Evolutionary conservation across 2,329 filamentous ascomycete genomes (phyloP).

Genomic region (Claviceps arundinis): DNA sequence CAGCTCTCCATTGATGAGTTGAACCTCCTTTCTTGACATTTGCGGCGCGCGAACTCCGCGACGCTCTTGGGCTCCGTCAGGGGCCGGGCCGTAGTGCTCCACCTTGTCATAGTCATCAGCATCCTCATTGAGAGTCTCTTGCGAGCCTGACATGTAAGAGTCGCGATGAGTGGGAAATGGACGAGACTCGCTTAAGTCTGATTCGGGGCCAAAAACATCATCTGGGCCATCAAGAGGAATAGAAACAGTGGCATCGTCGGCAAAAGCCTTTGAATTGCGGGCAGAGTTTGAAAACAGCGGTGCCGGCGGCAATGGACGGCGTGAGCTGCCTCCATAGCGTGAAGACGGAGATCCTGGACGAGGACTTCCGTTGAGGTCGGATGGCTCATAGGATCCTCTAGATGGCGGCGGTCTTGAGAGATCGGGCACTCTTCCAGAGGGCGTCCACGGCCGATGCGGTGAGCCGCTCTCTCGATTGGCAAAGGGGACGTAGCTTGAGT

Average conservation of each 20-base stretch:
- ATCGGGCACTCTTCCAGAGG: slow-evolving; percentile 39
- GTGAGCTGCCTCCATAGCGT: slow-evolving; percentile 74
- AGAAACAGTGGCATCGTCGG: slow-evolving; percentile 55
- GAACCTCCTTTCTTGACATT: slow-evolving; percentile 86
- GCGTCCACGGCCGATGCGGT: slow-evolving; percentile 46
- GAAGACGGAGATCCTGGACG: slow-evolving; percentile 84
- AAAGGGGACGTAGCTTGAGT: slow-evolving; percentile 49
- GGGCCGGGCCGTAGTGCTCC: slow-evolving; percentile 78
- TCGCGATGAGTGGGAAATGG: slow-evolving; percentile 36
- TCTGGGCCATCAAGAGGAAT: slow-evolving; percentile 56
- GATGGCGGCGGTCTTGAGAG: slow-evolving; percentile 60
- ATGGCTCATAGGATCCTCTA: slow-evolving; percentile 65
- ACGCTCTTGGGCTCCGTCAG: slow-evolving; percentile 73
- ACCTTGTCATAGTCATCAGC: slow-evolving; percentile 38
- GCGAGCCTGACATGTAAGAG: slow-evolving; percentile 42
- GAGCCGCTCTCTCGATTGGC: slow-evolving; percentile 31
- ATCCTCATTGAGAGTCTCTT: slow-evolving; percentile 40
- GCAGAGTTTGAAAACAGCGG: slow-evolving; percentile 60
- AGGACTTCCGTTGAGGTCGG: slow-evolving; percentile 79
- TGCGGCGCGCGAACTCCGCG: slow-evolving; percentile 77
- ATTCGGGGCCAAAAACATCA: slow-evolving; percentile 59
- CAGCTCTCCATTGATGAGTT: slow-evolving; percentile 92
- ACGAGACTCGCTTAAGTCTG: slow-evolving; percentile 40
- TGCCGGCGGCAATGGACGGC: slow-evolving; percentile 75
- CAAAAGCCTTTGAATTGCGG: slow-evolving; percentile 38